phyloP scores from a whole-genome alignment of 805 yeast species.

The Wickerhamiella hasegawae region DNA sequence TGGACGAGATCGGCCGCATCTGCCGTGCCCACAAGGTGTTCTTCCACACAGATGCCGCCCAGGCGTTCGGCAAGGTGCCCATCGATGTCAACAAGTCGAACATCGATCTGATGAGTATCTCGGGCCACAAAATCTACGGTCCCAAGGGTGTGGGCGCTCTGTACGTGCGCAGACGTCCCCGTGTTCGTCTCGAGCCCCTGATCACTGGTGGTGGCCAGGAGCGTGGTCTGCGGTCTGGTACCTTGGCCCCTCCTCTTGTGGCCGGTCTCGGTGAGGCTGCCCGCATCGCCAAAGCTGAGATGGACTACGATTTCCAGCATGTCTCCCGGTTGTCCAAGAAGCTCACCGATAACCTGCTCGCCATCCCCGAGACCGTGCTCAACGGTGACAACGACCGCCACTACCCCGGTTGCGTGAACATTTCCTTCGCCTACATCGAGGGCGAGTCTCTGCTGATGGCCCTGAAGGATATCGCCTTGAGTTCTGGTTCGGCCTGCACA shows the following conservation, averaged over 20 bases:
- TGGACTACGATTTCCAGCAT: conserved; percentile 55
- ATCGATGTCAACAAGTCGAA: conserved; percentile 86
- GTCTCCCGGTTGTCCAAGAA: conserved; percentile 56
- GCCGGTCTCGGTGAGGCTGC: conserved; percentile 98
- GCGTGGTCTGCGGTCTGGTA: conserved; percentile 93
- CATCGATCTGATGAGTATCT: conserved; percentile 82
- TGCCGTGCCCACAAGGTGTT: conserved; percentile 81
- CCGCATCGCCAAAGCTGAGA: conserved; percentile 59
- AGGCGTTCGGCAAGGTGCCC: conserved; percentile 88
- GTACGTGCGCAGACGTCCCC: conserved; percentile 91
- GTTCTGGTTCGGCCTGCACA: conserved; percentile 97
- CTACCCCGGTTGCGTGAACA: conserved; percentile 90
- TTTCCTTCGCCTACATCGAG: conserved; percentile 93
- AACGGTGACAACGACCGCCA: conserved; percentile 67
- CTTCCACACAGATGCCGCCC: conserved; percentile 97
- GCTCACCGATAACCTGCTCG: conserved; percentile 52
- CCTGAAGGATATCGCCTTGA: conserved; percentile 84
- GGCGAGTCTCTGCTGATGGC: conserved; percentile 98
- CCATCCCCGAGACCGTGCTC: conserved; percentile 75
- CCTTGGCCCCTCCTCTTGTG: conserved; percentile 90
- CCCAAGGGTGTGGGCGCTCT: conserved; percentile 97
- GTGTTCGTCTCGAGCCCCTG: conserved; percentile 90
- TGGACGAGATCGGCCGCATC: conserved; percentile 79
- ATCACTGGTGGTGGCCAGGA: conserved; percentile 99
- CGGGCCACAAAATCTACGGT: conserved; percentile 94